These are phyloP conservation scores for Chionographis japonica DNA, from an alignment of 106 monocot species.

Conservation along the genomic window DNA sequence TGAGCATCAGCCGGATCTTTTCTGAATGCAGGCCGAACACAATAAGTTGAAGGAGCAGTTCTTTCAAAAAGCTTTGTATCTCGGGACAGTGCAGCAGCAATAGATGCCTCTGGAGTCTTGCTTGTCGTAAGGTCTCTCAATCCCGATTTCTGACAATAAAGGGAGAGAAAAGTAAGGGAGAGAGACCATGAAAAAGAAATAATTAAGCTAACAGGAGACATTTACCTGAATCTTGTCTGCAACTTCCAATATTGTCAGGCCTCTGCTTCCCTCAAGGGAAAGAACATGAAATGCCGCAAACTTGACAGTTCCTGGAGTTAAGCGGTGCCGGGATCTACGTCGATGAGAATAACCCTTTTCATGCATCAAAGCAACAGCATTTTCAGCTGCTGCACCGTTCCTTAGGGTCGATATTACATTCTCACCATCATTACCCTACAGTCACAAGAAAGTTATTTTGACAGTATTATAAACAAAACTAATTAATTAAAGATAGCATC, in stretches of 20 bases:
- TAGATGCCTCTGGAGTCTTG: constrained; percentile 99
- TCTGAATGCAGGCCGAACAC: constrained; percentile 70
- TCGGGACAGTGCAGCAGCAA: constrained; percentile 91
- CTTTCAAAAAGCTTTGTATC: constrained; percentile 96
- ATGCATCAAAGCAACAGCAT: constrained; percentile 93
- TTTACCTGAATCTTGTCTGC: constrained; percentile 98
- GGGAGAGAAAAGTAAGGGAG: constrained; percentile 7
- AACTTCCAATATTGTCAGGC: constrained; percentile 91
- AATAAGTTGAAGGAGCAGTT: constrained; percentile 98
- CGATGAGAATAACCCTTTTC: constrained; percentile 72
- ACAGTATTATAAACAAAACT: neutral
- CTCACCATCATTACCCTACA: constrained; percentile 73
- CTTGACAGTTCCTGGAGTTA: constrained; percentile 98
- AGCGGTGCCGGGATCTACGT: constrained; percentile 76
- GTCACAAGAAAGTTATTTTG: neutral
- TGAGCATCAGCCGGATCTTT: constrained; percentile 94
- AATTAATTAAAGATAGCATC: too few relatives aligned
- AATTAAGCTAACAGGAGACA: neutral
- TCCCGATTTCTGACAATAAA: constrained; percentile 72
- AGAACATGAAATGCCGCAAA: constrained; percentile 99
- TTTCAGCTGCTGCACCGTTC: constrained; percentile 88
- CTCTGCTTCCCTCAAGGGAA: constrained; percentile 81
- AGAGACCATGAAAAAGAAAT: neutral
- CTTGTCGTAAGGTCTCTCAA: constrained; percentile 96
- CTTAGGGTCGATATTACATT: constrained; percentile 76